Evolutionary conservation across 441 rosid genomes (phyloP), one percentile per base, ranked within the genome.

Genomic region (Rhodomyrtus psidioides): DNA sequence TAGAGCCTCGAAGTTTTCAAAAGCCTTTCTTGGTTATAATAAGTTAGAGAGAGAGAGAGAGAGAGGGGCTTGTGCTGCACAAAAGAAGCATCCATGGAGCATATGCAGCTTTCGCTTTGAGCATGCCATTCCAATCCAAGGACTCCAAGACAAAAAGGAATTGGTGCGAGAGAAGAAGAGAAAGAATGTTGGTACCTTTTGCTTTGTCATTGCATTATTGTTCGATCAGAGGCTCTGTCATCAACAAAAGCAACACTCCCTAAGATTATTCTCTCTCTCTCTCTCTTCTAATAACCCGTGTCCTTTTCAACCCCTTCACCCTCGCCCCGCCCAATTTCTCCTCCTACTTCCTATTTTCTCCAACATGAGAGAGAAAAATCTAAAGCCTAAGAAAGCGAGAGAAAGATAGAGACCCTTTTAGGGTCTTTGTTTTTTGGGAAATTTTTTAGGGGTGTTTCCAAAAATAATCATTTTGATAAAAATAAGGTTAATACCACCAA

Each of bases 111-210:
- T 93, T 94, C 92, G 88, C 87, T 83, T 84, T 88, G 30, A 90
- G 93, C 97, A 94, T 93, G 97, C 97, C 96, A 94, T 93, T 91
- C 90, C 85, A 86, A 81, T 91, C 95, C 96, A 94, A 88, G 54
- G 62, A 58, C 93, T 86, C 86, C 16, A 84, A 75, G 95, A 93
- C 95, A 94, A 94, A 85, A 83, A 24, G 55, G 85, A 85, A 82
- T 84, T 59, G 46, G 51, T 83, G 49, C 83, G 26, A 23, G 44
- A 55, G 62, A 42, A 6, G 27, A 19, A 39, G 82, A 65, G 86
- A 53, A 82, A 75, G 86, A 84, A 84, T 84, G 86, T 84, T 74
- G 65, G 86, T 89, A 86, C 65, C 60, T 90, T 86, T 53, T 90
- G 89, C 90, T 82, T 88, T 89, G 88, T 90, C 90, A 8, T 82